Evolutionary conservation across 1,284 basidiomycete species (phyloP), one percentile per base, ranked within the genome.

Genomic region (Peniophora sp.): DNA sequence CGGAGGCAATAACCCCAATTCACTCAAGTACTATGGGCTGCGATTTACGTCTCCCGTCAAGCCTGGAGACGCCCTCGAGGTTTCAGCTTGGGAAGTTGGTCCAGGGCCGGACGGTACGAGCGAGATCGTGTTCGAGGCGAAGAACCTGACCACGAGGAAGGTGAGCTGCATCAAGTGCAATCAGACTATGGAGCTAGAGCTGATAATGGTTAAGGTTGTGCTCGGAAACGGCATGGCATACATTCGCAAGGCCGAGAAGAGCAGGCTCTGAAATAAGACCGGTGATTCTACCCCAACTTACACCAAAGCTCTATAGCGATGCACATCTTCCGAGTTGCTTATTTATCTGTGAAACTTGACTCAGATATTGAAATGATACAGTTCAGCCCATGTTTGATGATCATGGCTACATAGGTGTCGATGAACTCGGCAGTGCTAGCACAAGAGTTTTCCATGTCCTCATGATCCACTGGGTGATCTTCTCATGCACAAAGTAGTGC

Each of bases 31-130:
- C 60, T 85, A 86, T 58, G 81, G 83, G 6, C 81, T 76, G 35
- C 73, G 85, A 34, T 92, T 92, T 70, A 89, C 88, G 0, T 75
- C 84, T 2, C 88, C 89, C 32, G 88, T 92, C 10, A 82, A 79
- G 62, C 88, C 88, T 12, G 89, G 88, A 0, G 87, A 89, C 60
- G 74, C 72, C 47, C 75, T 92, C 34, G 85, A 92, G 73, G 91
- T 87, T 2, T 72, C 75, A 34, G 78, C 83, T 39, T 92, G 89
- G 89, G 84, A 88, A 58, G 71, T 87, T 3, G 86, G 85, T 1
- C 65, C 74, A 10, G 83, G 81, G 3, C 79, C 80, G 0, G 70
- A 79, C 43, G 85, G 83, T 11, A 81, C 78, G 3, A 77, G 72
- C 1, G 85, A 90, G 62, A 73, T 92, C 20, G 70, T 80, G 2